Conservation (phyloP, 1,284 basidiomycete species). For the Trametes versicolor region DNA sequence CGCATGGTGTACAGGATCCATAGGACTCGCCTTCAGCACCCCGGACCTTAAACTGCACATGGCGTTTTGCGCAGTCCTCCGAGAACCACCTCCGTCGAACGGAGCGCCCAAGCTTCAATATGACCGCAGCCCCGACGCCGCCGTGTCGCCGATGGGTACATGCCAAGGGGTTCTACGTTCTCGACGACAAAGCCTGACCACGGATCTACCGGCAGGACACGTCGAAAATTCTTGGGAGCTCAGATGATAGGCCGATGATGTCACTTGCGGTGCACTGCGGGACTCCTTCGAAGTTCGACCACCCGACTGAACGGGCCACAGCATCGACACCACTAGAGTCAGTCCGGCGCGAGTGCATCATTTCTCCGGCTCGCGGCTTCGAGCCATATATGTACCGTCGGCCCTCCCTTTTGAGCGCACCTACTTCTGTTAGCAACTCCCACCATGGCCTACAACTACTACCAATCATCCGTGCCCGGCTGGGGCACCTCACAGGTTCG, state of each 20-base stretch:
- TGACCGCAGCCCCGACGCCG: neutral
- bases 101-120: neutral
- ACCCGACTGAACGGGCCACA: neutral
- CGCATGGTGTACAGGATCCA: no score
- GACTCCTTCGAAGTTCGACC: neutral
- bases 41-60: neutral
- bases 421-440: neutral
- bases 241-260: slow-evolving; percentile 22
- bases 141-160: neutral
- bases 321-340: slow-evolving; percentile 12
- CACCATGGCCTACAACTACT: slow-evolving; percentile 37
- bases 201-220: neutral
- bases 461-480: slow-evolving; percentile 33
- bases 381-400: slow-evolving; percentile 8
- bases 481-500: slow-evolving; percentile 41
- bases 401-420: neutral
- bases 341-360: neutral
- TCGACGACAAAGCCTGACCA: neutral
- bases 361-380: neutral
- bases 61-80: neutral
- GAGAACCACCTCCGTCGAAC: neutral
- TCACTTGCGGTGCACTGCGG: slow-evolving; percentile 14
- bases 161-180: slow-evolving; percentile 6
- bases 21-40: no score
- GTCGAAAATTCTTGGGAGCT: neutral